phyloP scores from a whole-genome alignment of 495 filamentous ascomycete species.

The Annulohypoxylon bovei region DNA sequence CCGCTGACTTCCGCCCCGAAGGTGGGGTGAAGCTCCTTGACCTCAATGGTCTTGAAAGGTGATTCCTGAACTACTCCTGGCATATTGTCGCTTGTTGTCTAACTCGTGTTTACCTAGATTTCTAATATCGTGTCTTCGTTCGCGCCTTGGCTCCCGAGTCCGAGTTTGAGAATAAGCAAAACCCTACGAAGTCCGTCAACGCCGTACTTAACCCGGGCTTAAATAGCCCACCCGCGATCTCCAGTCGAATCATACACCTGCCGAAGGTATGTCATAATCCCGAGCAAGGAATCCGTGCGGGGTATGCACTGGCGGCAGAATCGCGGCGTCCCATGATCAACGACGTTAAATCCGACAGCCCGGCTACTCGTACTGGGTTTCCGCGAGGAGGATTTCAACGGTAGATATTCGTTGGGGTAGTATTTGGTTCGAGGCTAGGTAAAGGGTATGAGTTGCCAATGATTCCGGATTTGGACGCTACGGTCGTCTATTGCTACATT shows the following conservation, averaged over 20 bases:
- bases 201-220: neutral
- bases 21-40: slow-evolving; percentile 62
- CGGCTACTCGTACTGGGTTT: neutral
- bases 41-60: slow-evolving; percentile 49
- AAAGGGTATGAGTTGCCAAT: neutral
- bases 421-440: neutral
- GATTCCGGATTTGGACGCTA: too few relatives aligned
- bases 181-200: neutral
- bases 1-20: slow-evolving; percentile 65
- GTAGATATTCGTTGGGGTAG: slow-evolving; percentile 2
- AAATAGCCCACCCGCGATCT: slow-evolving; percentile 15
- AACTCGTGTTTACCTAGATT: neutral
- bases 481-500: neutral
- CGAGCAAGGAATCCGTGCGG: slow-evolving; percentile 37
- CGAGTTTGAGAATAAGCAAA: neutral
- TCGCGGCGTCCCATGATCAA: slow-evolving; percentile 35
- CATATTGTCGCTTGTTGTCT: slow-evolving; percentile 27
- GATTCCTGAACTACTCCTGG: slow-evolving; percentile 41
- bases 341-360: slow-evolving; percentile 9
- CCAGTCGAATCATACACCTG: slow-evolving; percentile 39
- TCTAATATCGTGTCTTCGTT: neutral
- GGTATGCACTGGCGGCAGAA: slow-evolving; percentile 37
- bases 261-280: slow-evolving; percentile 29
- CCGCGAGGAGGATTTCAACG: slow-evolving; percentile 1
- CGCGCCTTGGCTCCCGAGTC: neutral